phyloP scores from a whole-genome alignment of 2,329 filamentous ascomycete species.

The Paramyrothecium roridum region DNA sequence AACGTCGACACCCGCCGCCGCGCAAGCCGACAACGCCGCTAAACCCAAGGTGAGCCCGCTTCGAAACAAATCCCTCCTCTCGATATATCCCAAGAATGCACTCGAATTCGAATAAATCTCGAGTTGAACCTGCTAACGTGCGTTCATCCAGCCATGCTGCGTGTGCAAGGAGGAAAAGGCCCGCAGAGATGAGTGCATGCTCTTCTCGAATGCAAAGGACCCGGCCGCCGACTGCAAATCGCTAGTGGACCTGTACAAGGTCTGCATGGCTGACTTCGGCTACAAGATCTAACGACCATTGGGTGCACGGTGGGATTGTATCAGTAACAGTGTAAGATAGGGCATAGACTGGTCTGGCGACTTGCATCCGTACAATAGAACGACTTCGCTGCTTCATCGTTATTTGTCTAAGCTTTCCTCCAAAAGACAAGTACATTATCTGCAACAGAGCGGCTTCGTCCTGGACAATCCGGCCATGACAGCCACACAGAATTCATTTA shows the following conservation, averaged over 20 bases:
- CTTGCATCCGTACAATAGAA: not conserved
- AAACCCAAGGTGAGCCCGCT: slow-evolving; percentile 41
- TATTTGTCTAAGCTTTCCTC: no score
- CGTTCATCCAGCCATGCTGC: slow-evolving; percentile 73
- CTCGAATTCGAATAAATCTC: slow-evolving; percentile 4
- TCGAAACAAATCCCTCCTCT: slow-evolving; percentile 11
- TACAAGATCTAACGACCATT: slow-evolving; percentile 60
- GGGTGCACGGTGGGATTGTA: slow-evolving; percentile 11
- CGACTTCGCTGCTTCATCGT: not conserved
- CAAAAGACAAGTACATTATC: no score
- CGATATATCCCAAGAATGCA: not conserved
- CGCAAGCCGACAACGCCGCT: slow-evolving; percentile 26
- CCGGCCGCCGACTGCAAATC: slow-evolving; percentile 80
- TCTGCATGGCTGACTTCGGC: slow-evolving; percentile 89
- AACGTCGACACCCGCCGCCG: slow-evolving; percentile 19
- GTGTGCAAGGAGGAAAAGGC: slow-evolving; percentile 96
- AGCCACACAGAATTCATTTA: no score
- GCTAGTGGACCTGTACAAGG: slow-evolving; percentile 80
- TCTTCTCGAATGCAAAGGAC: slow-evolving; percentile 83
- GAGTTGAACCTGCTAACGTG: slow-evolving; percentile 5
- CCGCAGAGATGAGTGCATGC: slow-evolving; percentile 95
- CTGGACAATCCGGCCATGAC: no score
- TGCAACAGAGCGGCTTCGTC: no score
- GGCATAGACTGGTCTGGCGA: not conserved
- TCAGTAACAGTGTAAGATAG: slow-evolving; percentile 8